Evolutionary conservation across 116 monocot genomes (phyloP), one percentile per base, ranked within the genome.

Genomic region (Trichopus zeylanicus): DNA sequence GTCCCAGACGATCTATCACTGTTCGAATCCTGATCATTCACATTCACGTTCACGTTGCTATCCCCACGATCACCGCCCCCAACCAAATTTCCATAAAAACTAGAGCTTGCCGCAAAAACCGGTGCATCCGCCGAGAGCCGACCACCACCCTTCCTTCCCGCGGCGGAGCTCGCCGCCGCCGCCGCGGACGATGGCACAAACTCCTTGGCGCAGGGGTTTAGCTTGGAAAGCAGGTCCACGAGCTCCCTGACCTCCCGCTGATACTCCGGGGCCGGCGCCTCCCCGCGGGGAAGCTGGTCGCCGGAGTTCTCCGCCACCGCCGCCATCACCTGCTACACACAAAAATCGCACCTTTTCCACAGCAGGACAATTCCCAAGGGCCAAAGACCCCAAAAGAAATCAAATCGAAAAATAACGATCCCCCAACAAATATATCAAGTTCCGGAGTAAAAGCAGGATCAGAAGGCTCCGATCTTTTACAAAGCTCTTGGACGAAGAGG

Each of bases 131-230:
- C 59, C 12, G 37, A 37, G 59, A 59, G 37, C 16, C 2, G n/a
- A n/a, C n/a, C n/a, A n/a, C n/a, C n/a, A n/a, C n/a, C n/a, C n/a
- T n/a, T n/a, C n/a, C n/a, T n/a, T n/a, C n/a, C n/a, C n/a, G n/a
- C n/a, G n/a, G n/a, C n/a, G n/a, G n/a, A n/a, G n/a, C n/a, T n/a
- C n/a, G n/a, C 32, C 23, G 1, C 27, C 2, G 55, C 55, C 7
- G 31, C 52, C 6, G 52, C 6, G 6, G 5, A 31, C 15, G 56
- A 56, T 0, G 59, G 59, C 22, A 59, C 59, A 7, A 59, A 59
- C 59, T 59, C 59, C 59, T 59, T 20, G 11, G 59, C 37, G 12
- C 4, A 32, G 25, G 59, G 59, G 35, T 59, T 59, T 0, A 59
- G 59, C 22, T 59, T 59, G 10, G 35, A 59, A 1, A 59, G 23